Percentiles rank a stretch among this genome's conserved stretches.
Evolutionary conservation across 305 asterid genomes (phyloP).

Genomic region (Striga hermonthica): DNA sequence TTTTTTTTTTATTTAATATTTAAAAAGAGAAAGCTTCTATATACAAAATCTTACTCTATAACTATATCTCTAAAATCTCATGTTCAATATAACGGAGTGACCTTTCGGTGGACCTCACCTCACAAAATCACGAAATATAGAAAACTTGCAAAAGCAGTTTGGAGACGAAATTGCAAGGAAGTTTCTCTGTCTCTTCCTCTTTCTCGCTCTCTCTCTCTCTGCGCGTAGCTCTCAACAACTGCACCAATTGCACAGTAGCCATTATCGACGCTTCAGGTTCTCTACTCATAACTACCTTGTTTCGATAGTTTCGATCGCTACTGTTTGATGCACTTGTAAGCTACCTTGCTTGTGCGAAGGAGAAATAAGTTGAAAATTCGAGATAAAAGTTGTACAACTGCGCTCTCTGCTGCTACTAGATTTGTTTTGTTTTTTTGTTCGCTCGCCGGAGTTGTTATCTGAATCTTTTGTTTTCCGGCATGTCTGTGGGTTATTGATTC

Average conservation of each 20-base stretch:
- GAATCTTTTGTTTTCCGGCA: constrained; percentile 26
- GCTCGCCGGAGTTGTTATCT: constrained; percentile 19
- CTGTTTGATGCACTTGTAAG: background rate
- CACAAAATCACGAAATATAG: background rate
- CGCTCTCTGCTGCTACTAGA: background rate
- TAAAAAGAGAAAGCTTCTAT: no score
- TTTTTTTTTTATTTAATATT: no score
- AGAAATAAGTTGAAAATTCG: background rate
- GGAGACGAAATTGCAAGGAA: constrained; percentile 22
- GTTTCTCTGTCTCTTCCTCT: constrained; percentile 7
- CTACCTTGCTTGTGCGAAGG: background rate
- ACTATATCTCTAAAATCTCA: no score
- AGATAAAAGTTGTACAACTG: constrained; percentile 7
- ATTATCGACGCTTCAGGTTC: constrained; percentile 24
- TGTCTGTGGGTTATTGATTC: constrained; percentile 23
- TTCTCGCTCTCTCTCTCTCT: constrained; percentile 3
- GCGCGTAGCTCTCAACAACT: constrained; percentile 21
- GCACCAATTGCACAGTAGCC: constrained; percentile 21
- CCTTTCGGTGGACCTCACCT: constrained; percentile 6
- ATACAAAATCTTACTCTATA: no score
- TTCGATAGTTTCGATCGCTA: background rate
- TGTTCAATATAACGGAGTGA: background rate
- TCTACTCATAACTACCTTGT: background rate
- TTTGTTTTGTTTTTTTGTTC: background rate
- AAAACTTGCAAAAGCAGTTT: background rate